phyloP scores from a whole-genome alignment of 352 stramenopile species.

The Phytophthora europaea region DNA sequence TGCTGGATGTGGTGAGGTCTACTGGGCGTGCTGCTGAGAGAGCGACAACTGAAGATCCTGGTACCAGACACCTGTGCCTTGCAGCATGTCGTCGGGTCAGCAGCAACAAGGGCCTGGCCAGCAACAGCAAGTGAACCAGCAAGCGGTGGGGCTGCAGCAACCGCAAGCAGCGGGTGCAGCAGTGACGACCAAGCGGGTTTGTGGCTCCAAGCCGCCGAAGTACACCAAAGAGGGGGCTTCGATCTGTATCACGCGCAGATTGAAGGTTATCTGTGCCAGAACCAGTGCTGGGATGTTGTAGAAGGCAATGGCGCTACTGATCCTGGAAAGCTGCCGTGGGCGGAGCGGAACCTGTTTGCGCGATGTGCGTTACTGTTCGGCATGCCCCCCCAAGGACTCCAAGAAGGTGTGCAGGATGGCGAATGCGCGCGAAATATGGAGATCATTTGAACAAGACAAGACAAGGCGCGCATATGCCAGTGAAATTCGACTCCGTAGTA shows the following conservation, averaged over 20 bases:
- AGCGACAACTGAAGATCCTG: no score
- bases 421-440: neutral
- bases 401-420: slow-evolving; percentile 6
- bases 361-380: slow-evolving; percentile 3
- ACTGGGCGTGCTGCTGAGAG: no score
- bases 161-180: neutral
- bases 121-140: no score
- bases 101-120: no score
- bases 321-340: neutral
- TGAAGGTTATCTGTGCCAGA: neutral
- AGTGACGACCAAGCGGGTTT: neutral
- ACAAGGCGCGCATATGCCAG: slow-evolving; percentile 12
- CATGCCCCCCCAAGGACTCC: slow-evolving; percentile 6
- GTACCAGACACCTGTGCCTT: no score
- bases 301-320: neutral
- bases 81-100: no score
- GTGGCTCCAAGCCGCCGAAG: no score
- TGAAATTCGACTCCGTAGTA: slow-evolving; percentile 10
- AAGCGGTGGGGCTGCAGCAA: no score
- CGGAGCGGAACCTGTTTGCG: neutral
- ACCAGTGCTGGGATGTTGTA: neutral
- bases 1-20: no score
- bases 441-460: slow-evolving; percentile 14
- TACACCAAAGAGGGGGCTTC: neutral
- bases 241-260: neutral